Evolutionary conservation across 345 rosid species (phyloP), one percentile per base, ranked within the genome.

Genomic region (Populus nigra): DNA sequence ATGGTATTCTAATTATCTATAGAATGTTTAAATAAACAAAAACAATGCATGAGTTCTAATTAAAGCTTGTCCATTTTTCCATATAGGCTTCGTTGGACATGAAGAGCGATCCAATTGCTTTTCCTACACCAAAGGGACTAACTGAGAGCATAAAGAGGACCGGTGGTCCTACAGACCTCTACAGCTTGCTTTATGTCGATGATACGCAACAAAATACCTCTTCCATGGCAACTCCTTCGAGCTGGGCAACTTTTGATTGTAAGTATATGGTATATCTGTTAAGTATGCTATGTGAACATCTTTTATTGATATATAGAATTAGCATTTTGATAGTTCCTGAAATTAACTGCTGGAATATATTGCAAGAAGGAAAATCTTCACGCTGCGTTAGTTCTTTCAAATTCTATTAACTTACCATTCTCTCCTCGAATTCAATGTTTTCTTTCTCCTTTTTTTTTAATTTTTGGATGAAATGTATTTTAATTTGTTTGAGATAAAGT

Each of bases 231-330:
- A 36, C 76, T 76, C 91, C 94, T 36, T 57, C 90, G 7, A 76
- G 79, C 79, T 90, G 97, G 97, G 89, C 89, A 35, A 90, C 90
- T 75, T 92, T 92, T 50, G 91, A 92, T 31, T 92, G 92, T 89
- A 82, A 84, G 89, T 69, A 5, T 22, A 22, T 6, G 17, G 4
- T 66, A 49, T 20, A 6, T 66, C 0, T 65, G 10, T 18, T 17
- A 7, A 29, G 1, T 1, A 13, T 45, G 16, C 27, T 10, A 41
- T 4, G 23, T 23, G 47, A 13, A 61, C 7, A 1, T 41, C 5
- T 41, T 68, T 3, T 43, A 43, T 11, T 43, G 47, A 47, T 15
- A 47, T 47, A 15, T 47, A 47, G 17, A 47, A 31, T 31, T 31
- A 47, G 53, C 53, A 47, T 47, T 13, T 47, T 47, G 53, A 47